Conservation (phyloP, 495 filamentous ascomycete genomes). For the Symbiotaphrina buchneri region DNA sequence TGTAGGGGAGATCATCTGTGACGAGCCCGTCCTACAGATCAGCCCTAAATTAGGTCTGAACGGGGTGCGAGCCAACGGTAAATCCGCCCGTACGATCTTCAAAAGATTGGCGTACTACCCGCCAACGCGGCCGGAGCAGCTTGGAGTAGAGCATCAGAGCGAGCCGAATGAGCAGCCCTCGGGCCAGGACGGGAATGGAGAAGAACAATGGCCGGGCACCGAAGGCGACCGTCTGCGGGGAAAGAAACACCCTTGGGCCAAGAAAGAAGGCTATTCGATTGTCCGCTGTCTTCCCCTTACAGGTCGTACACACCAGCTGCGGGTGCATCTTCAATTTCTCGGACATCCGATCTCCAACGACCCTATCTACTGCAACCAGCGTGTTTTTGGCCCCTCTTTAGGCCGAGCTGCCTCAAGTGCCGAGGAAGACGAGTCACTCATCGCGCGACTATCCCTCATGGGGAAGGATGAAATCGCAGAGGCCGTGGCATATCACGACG, state of each 20-base stretch:
- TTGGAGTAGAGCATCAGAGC: neutral
- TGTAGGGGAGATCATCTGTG: slow-evolving; percentile 51
- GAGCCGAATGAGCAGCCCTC: neutral
- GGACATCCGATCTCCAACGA: slow-evolving; percentile 93
- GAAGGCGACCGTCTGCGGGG: neutral
- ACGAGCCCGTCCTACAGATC: slow-evolving; percentile 82
- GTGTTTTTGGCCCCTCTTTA: slow-evolving; percentile 66
- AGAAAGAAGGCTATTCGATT: slow-evolving; percentile 59
- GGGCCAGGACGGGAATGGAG: slow-evolving; percentile 5
- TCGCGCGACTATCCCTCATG: slow-evolving; percentile 67
- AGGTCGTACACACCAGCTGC: slow-evolving; percentile 82
- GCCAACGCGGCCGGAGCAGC: slow-evolving; percentile 18
- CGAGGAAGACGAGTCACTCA: slow-evolving; percentile 70
- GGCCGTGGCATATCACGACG: slow-evolving; percentile 81
- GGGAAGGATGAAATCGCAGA: slow-evolving; percentile 82
- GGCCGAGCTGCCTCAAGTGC: slow-evolving; percentile 42
- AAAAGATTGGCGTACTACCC: slow-evolving; percentile 75
- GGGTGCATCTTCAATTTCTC: slow-evolving; percentile 85
- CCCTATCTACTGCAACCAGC: slow-evolving; percentile 87
- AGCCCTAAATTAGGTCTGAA: slow-evolving; percentile 92
- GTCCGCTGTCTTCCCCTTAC: slow-evolving; percentile 87
- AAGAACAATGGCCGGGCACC: slow-evolving; percentile 3
- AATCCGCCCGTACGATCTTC: slow-evolving; percentile 75
- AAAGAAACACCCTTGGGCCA: slow-evolving; percentile 10
- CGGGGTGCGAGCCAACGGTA: slow-evolving; percentile 77